phyloP scores from a whole-genome alignment of 371 early-diverging fungal species.

The Gilbertella persicaria region DNA sequence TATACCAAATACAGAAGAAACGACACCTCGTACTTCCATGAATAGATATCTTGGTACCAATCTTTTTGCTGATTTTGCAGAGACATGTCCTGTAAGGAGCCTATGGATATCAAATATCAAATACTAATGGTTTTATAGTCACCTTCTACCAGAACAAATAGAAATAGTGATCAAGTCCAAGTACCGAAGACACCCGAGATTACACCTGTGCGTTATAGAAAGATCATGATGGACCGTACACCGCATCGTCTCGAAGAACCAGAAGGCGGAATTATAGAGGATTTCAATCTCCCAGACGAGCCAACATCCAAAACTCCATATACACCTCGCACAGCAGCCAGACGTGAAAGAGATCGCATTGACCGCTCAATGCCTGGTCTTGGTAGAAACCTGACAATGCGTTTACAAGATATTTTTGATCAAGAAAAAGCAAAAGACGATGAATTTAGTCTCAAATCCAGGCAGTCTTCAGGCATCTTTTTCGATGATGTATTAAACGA shows the following conservation, averaged over 20 bases:
- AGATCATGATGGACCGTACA: slow-evolving; percentile 12
- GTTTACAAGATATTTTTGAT: slow-evolving; percentile 7
- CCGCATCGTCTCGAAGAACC: slow-evolving; percentile 3
- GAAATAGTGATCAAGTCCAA: neutral
- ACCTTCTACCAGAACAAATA: neutral
- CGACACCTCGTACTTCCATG: slow-evolving; percentile 12
- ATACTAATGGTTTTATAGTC: slow-evolving; percentile 2
- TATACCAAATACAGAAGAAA: slow-evolving; percentile 11
- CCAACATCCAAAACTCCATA: slow-evolving; percentile 8
- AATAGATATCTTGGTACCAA: slow-evolving; percentile 14
- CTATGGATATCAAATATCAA: neutral
- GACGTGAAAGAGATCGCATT: slow-evolving; percentile 4
- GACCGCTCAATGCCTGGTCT: slow-evolving; percentile 6
- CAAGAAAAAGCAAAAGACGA: slow-evolving; percentile 4
- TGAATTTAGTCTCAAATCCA: neutral
- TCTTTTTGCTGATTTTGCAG: slow-evolving; percentile 15
- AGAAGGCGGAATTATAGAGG: neutral
- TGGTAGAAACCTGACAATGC: slow-evolving; percentile 12
- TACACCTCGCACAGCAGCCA: slow-evolving; percentile 9
- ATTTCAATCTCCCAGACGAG: neutral
- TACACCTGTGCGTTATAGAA: slow-evolving; percentile 13
- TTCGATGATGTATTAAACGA: neutral
- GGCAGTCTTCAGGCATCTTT: neutral
- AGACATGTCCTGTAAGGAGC: slow-evolving; percentile 6
- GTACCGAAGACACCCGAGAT: slow-evolving; percentile 12